Evolutionary conservation across 176 grass and related monocot genomes (phyloP), one percentile per base, ranked within the genome.

Genomic region (Zizania latifolia): DNA sequence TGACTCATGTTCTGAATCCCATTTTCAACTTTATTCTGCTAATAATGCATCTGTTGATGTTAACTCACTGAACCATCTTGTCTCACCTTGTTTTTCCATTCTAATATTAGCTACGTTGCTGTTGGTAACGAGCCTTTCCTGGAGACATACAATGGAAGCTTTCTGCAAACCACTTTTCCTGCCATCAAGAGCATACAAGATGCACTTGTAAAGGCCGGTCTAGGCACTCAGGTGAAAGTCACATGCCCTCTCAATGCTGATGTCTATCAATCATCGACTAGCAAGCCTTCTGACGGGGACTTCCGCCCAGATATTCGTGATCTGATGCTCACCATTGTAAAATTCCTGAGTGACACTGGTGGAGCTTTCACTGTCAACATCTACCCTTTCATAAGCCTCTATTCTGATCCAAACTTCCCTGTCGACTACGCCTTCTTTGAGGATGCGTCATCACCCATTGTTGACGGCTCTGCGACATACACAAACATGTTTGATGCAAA

Each of bases 331-430:
- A 66, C 76, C n/a, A 92, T 99, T 4, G 91, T 99, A 1, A 99
- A 99, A 44, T 94, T 90, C 70, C 89, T 99, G 19, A 94, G 86
- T 0, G 95, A 99, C 59, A 94, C 88, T 21, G 78, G 66, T 6
- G 95, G 84, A 30, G 79, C 80, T 69, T 99, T 94, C 61, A 99
- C 95, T 8, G 95, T 99, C 79, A 99, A 99, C 77, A 99, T 99
- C 57, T 99, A 99, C 65, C 95, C 95, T 77, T 99, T 99, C 82
- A 99, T 99, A 80, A 99, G 95, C 59, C 91, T 99, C 22, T 99
- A 99, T 78, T 79, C 6, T 0, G 91, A 99, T 2, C 4, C 95
- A 60, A 74, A 94, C 81, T 99, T 99, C 63, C 95, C 95, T 1
- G 79, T 92, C 19, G 92, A 99, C 41, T 99, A 99, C 24, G 95